phyloP scores from a whole-genome alignment of 805 yeast species.

The Metschnikowia corniflorae region DNA sequence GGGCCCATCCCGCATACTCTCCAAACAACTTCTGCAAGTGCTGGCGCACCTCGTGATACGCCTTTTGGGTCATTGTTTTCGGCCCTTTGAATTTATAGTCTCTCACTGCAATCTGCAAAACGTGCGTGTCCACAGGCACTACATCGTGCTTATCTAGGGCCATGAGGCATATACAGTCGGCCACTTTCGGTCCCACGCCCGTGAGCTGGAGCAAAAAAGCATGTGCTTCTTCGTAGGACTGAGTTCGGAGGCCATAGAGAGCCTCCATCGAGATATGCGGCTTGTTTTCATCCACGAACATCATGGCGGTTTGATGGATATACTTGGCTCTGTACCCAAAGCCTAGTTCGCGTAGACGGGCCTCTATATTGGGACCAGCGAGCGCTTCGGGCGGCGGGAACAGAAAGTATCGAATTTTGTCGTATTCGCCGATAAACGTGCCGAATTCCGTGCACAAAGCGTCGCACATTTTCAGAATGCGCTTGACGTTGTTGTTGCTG shows the following conservation, averaged over 20 bases:
- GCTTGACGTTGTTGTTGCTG: conserved; percentile 90
- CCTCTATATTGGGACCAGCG: conserved; percentile 31
- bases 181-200: conserved; percentile 98
- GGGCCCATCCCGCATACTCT: conserved; percentile 97
- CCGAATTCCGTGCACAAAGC: conserved; percentile 72
- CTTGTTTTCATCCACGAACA: conserved; percentile 41
- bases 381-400: conserved; percentile 70
- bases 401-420: conserved; percentile 56
- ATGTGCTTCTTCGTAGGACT: conserved; percentile 52
- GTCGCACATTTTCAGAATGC: conserved; percentile 92
- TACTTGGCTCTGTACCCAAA: conserved; percentile 94
- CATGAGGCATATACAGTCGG: conserved; percentile 95
- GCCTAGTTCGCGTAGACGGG: conserved; percentile 45
- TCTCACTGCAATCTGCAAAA: conserved; percentile 80
- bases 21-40: conserved; percentile 77
- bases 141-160: conserved; percentile 79
- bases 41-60: conserved; percentile 54
- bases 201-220: conserved; percentile 57
- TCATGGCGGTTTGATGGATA: conserved; percentile 70
- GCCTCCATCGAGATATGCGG: conserved; percentile 33
- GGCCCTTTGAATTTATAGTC: conserved; percentile 62
- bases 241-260: conserved; percentile 42
- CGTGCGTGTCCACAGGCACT: conserved; percentile 96
- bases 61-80: conserved; percentile 45
- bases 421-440: conserved; percentile 45